phyloP scores from a whole-genome alignment of 2,329 filamentous ascomycete genomes.

The Colletotrichum abscissum region DNA sequence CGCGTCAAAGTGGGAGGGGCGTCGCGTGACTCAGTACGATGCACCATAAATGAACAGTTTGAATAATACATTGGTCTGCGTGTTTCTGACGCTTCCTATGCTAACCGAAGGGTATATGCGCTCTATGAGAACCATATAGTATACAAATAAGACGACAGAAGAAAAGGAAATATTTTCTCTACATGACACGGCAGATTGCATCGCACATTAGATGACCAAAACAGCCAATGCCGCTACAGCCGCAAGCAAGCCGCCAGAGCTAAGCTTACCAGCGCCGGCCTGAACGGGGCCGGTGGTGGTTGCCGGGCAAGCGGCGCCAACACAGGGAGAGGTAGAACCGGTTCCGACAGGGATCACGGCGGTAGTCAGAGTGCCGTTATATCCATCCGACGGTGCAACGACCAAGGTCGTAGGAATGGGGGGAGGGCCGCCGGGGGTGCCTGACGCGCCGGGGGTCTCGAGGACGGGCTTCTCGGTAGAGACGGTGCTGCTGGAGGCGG shows the following conservation, averaged over 20 bases:
- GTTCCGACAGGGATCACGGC: constrained; percentile 18
- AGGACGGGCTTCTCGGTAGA: constrained; percentile 1
- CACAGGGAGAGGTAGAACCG: constrained; percentile 4
- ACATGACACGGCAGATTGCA: neutral
- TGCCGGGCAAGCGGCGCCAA: constrained; percentile 26
- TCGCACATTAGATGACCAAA: neutral
- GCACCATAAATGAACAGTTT: neutral
- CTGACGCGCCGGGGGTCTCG: neutral
- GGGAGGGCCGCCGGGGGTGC: neutral
- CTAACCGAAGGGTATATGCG: constrained; percentile 27
- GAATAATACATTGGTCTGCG: neutral
- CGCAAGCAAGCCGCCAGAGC: constrained; percentile 3
- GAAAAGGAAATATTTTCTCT: neutral
- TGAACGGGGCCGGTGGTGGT: constrained; percentile 28
- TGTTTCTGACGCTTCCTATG: neutral
- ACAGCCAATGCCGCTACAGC: constrained; percentile 17
- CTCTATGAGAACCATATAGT: constrained; percentile 11
- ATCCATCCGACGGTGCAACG: constrained; percentile 18
- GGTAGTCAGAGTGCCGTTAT: constrained; percentile 22
- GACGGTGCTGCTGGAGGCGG: constrained; percentile 2
- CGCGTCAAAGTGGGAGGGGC: neutral
- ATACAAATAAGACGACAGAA: constrained; percentile 11
- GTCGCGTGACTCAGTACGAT: neutral
- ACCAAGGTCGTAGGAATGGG: constrained; percentile 23
- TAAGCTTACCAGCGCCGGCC: constrained; percentile 21